phyloP scores from a whole-genome alignment of 2,329 filamentous ascomycete genomes.

The Fusarium sp. region DNA sequence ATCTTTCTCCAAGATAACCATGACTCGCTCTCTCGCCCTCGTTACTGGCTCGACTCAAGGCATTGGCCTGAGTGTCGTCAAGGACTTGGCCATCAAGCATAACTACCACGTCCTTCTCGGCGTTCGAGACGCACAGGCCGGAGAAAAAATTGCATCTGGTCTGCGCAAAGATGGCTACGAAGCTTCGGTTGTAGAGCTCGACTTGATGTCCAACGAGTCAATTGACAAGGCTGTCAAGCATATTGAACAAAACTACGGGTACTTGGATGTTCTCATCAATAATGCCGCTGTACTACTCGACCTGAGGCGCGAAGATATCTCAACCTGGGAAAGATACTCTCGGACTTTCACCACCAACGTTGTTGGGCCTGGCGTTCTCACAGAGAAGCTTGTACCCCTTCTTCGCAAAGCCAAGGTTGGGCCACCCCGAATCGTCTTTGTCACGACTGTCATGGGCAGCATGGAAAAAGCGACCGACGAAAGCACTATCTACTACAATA shows the following conservation, averaged over 20 bases:
- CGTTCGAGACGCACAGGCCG: conserved; percentile 49
- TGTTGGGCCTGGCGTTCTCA: conserved; percentile 51
- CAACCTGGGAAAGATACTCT: conserved; percentile 54
- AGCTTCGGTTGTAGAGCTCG: conserved; percentile 48
- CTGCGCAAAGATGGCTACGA: conserved; percentile 45
- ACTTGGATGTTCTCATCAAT: conserved; percentile 56
- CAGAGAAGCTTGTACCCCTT: conserved; percentile 51
- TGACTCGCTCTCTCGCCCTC: conserved; percentile 36
- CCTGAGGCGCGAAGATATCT: conserved; percentile 8
- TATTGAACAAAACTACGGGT: conserved; percentile 46
- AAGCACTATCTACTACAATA: conserved; percentile 44
- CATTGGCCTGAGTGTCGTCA: conserved; percentile 39
- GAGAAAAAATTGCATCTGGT: conserved; percentile 43
- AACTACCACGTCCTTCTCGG: conserved; percentile 55
- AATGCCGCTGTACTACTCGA: conserved; percentile 55
- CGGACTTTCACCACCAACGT: conserved; percentile 59
- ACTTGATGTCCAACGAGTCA: conserved; percentile 50
- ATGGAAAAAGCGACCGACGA: conserved; percentile 51
- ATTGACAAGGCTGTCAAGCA: conserved; percentile 45
- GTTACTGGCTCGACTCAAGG: conserved; percentile 48
- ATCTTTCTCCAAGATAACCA: neutral
- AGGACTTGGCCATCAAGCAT: conserved; percentile 47
- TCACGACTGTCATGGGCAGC: conserved; percentile 56
- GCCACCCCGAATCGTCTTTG: conserved; percentile 58
- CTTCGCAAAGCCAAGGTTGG: conserved; percentile 44